Evolutionary conservation across 169 alveolate species (phyloP).

Genomic region (Theileria parva): DNA sequence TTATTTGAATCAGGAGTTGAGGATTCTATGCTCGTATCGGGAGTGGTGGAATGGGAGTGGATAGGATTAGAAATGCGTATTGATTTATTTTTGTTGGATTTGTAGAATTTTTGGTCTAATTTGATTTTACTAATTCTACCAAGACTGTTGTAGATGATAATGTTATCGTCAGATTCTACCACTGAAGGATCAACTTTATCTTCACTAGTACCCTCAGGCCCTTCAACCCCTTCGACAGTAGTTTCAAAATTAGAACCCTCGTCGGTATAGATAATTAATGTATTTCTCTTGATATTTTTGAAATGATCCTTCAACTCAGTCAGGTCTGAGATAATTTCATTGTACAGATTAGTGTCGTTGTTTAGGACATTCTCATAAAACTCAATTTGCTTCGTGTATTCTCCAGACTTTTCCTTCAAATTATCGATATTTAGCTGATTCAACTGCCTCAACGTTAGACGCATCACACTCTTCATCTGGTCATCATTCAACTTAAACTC

Average conservation of each 20-base stretch:
- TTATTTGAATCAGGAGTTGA: neutral
- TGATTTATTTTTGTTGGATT: conserved; percentile 27
- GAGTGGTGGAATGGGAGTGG: neutral
- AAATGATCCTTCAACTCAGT: conserved; percentile 16
- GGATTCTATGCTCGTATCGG: neutral
- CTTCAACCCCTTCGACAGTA: neutral
- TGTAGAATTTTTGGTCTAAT: conserved; percentile 52
- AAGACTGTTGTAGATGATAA: neutral
- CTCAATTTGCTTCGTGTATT: conserved; percentile 18
- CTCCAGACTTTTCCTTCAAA: conserved; percentile 23
- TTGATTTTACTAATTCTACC: conserved; percentile 19
- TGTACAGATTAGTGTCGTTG: conserved; percentile 35
- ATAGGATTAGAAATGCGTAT: neutral
- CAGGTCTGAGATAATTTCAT: conserved; percentile 27
- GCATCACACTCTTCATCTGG: conserved; percentile 50
- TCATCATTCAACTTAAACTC: conserved; percentile 33
- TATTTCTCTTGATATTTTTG: neutral
- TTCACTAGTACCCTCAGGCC: neutral
- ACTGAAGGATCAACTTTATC: neutral
- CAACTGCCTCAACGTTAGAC: conserved; percentile 60
- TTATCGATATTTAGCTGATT: conserved; percentile 36
- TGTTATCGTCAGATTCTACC: neutral
- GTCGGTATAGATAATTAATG: neutral
- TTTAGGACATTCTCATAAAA: conserved; percentile 29
- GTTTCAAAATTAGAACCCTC: neutral